Evolutionary conservation across 768 basidiomycete species (phyloP), one percentile per base, ranked within the genome.

Genomic region (Amanita brunnescens): DNA sequence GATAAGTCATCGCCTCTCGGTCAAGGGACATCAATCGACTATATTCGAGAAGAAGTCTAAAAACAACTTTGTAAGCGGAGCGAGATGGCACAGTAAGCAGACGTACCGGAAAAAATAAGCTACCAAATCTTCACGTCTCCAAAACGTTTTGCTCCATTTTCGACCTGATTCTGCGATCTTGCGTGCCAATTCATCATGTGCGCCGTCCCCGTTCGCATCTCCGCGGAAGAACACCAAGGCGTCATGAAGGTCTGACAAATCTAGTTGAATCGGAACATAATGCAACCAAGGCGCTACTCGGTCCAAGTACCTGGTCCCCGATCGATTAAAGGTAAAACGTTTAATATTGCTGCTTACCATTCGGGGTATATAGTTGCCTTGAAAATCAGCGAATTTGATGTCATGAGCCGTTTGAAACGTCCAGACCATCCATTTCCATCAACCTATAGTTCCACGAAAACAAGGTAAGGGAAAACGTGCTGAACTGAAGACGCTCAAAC

Each of bases 361-460:
- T 87, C 86, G 0, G 83, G 84, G 59, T 82, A 86, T 54, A 86
- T 75, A 0, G 84, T 86, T 32, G 80, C 70, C 59, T 87, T 86
- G 67, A 87, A 78, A 5, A 86, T 67, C 13, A 84, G 65, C 0
- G 83, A 72, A 21, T 83, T 82, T 20, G 78, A 73, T 2, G 79
- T 78, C 3, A 86, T 71, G 2, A 86, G 67, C 3, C 82, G 69
- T 54, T 83, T 81, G 62, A 86, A 87, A 3, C 83, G 73, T n/a
- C 78, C 72, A 2, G 81, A 83, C 82, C 83, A 85, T 1, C 81
- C 84, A 51, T 81, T 79, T 6, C 79, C 81, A 53, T 82, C 80
- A 9, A 82, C 65, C 78, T 80, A 53, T 6, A 8, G 29, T 44
- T 37, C 10, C 9, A 26, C 29, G 40, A 4, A 16, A 48, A 21